These are phyloP conservation scores for Aureobasidium subglaciale DNA, from an alignment of 2,329 filamentous ascomycete species.

Conservation along the genomic window DNA sequence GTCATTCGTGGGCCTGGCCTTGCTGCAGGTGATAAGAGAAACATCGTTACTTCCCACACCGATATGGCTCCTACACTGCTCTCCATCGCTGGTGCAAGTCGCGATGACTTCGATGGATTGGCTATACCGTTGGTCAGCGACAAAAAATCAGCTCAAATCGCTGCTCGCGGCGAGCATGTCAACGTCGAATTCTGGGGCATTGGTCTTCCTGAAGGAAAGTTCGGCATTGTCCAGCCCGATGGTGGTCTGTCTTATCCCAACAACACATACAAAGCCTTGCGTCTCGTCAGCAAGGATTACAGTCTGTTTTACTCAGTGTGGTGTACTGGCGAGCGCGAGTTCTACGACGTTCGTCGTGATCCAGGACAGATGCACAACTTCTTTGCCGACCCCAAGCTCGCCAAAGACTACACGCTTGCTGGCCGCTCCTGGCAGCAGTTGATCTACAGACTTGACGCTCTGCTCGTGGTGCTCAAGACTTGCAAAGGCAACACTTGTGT, in stretches of 20 bases:
- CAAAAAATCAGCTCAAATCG: slow-evolving; percentile 16
- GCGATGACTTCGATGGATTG: slow-evolving; percentile 50
- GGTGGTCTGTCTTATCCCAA: slow-evolving; percentile 17
- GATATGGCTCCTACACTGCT: slow-evolving; percentile 58
- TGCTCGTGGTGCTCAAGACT: slow-evolving; percentile 29
- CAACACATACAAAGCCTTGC: slow-evolving; percentile 27
- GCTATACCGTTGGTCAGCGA: slow-evolving; percentile 37
- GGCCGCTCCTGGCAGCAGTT: not conserved
- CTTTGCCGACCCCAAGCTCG: not conserved
- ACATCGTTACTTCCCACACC: slow-evolving; percentile 54
- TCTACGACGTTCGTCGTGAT: slow-evolving; percentile 45
- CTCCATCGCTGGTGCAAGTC: slow-evolving; percentile 31
- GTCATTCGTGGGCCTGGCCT: slow-evolving; percentile 54
- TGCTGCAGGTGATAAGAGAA: slow-evolving; percentile 32
- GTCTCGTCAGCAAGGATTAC: slow-evolving; percentile 34
- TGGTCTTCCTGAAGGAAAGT: slow-evolving; percentile 28
- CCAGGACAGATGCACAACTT: slow-evolving; percentile 18
- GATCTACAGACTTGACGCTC: slow-evolving; percentile 24
- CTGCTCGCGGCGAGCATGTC: slow-evolving; percentile 39
- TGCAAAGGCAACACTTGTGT: slow-evolving; percentile 26
- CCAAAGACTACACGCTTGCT: not conserved
- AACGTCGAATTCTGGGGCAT: slow-evolving; percentile 38
- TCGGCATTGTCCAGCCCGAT: slow-evolving; percentile 21
- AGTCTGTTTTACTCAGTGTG: slow-evolving; percentile 61
- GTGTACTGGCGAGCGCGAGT: slow-evolving; percentile 61